Base-by-base conservation (phyloP, 2,329 filamentous ascomycete species). In the Drechmeria coniospora region DNA sequence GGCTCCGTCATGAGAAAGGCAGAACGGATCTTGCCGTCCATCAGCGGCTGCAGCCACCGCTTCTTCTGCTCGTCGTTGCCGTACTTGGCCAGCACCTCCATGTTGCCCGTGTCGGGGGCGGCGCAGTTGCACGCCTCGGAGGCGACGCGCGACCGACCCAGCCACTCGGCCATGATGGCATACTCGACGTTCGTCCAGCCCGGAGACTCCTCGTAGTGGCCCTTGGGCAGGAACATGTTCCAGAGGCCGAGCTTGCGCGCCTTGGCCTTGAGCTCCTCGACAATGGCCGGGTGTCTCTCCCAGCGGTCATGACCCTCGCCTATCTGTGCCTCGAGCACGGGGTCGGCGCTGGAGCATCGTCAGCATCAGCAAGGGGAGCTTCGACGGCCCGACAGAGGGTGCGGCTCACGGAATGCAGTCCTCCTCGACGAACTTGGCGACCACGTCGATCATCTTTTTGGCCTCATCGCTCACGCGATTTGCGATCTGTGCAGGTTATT, bases 161-260 rank as follows among this genome's bases (percentile, higher is more conserved):
- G 63, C 59, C 82, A 80, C 61, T 98, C 90, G 12, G 90, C 90
- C 86, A 95, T 98, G 44, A 98, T 61, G 9, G 86, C 90, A 50
- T 98, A 98, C 58, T 98, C 90, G 36, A 98, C 64, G 56, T 95
- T 98, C 34, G 75, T 82, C 61, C 83, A 94, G 19, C 90, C 90
- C 15, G 87, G 84, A 1, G 84, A 92, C 60, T 94, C 82, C 53
- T 79, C 82, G 67, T 94, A 95, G 59, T 94, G 86, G 44, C 77
- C 84, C 61, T 80, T 87, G 38, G 90, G 82, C 41, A 98, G 58
- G 65, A 98, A 98, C 77, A 98, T 79, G 59, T 98, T 98, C 90
- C 90, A 98, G 25, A 98, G 65, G 2, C 87, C 90, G 15, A 93
- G 68, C 42, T 78, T 67, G 47, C 66, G 70, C 24, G 87, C 90